These are phyloP conservation scores for Vigna nakashimae DNA, from an alignment of 306 rosid species.

Conservation along the genomic window DNA sequence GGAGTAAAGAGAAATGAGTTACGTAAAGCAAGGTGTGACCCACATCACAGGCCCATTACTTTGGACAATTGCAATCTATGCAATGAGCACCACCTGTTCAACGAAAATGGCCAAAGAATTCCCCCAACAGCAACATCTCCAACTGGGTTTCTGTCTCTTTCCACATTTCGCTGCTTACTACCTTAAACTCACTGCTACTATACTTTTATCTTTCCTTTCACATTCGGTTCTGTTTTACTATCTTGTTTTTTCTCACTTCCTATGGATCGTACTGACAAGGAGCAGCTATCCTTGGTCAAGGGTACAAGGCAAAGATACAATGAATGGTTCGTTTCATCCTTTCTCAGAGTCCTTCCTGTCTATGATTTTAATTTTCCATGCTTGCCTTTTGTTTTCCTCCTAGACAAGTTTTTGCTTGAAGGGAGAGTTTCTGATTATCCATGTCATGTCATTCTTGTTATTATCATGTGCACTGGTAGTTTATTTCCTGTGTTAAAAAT, in stretches of 20 bases:
- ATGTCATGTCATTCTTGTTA: slow-evolving; percentile 8
- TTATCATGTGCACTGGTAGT: slow-evolving; percentile 14
- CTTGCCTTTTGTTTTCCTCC: slow-evolving; percentile 39
- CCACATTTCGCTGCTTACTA: slow-evolving; percentile 51
- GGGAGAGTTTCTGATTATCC: slow-evolving; percentile 35
- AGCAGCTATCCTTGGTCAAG: slow-evolving; percentile 78
- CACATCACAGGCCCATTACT: slow-evolving; percentile 85
- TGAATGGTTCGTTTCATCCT: slow-evolving; percentile 80
- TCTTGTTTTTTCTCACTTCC: slow-evolving; percentile 45
- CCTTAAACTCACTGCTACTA: slow-evolving; percentile 60
- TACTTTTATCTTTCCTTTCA: slow-evolving; percentile 52
- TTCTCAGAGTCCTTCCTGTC: slow-evolving; percentile 10
- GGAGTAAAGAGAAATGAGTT: slow-evolving; percentile 17
- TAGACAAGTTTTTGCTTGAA: slow-evolving; percentile 17
- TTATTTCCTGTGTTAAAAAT: not conserved
- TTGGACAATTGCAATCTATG: slow-evolving; percentile 91
- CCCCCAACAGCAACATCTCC: slow-evolving; percentile 60
- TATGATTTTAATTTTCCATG: slow-evolving; percentile 10
- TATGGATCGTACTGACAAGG: slow-evolving; percentile 84
- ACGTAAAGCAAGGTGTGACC: slow-evolving; percentile 65
- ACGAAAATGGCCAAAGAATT: slow-evolving; percentile 73
- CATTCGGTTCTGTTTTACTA: slow-evolving; percentile 52
- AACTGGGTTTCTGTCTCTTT: slow-evolving; percentile 63
- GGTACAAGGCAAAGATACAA: slow-evolving; percentile 74
- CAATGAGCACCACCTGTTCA: slow-evolving; percentile 68